Evolutionary conservation across 78 protist genomes (phyloP), one percentile per base, ranked within the genome.

Genomic region (Polysphondylium violaceum): DNA sequence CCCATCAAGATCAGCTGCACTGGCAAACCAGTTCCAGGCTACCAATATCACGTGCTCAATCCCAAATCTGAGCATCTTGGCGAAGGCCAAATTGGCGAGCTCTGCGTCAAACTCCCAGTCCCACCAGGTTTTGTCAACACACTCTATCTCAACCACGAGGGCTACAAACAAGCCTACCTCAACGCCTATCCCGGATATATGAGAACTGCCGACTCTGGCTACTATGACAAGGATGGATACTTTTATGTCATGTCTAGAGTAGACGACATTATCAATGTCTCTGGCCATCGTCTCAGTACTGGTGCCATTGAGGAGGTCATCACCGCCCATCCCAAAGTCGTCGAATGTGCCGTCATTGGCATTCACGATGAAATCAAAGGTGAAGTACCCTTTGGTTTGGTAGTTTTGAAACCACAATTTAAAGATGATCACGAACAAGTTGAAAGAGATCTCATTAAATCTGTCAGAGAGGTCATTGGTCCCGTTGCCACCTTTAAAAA

Each of bases 221-320:
- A 29, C 38, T 2, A 31, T 5, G 92, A 72, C 19, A 74, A 69
- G 0, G 93, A 94, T 1, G 96, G 95, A 11, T 93, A 93, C 53
- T 51, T 86, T 19, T 43, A 31, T 58, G 60, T 97, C 12, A 81
- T 95, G 88, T 44, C 95, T 17, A 72, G 99, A 17, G 95, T 95
- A 2, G 99, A 97, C 29, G 99, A 97, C 53, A 74, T 96, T 27
- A 95, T 97, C 93, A 97, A 97, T 61, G 95, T 93, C 27, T 94
- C 96, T 16, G 99, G 96, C 16, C 97, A 96, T 40, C 77, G 98
- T 21, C 63, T 97, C 17, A 86, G 96, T 14, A 93, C 97, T 7
- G 94, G 95, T 17, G 60, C 41, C 35, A 76, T 97, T 21, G 99
- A 96, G 35, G 96, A 86, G 1, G 27, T 69, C 19, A 43, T 69